These are phyloP conservation scores for Sarcomyxa edulis DNA, from an alignment of 768 basidiomycete genomes.

Conservation along the genomic window DNA sequence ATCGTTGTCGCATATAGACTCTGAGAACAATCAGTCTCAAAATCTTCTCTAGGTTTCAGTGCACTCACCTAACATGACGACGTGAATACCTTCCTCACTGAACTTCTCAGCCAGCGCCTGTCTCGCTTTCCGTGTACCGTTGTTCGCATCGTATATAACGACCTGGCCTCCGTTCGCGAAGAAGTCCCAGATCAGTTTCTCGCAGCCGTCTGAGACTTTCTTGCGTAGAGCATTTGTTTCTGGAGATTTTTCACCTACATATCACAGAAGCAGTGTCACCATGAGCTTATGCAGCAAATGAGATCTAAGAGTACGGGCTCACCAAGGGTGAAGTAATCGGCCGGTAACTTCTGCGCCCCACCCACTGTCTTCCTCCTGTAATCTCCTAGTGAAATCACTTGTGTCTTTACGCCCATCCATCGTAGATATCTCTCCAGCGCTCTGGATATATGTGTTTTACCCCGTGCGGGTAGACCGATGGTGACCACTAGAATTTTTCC, in stretches of 20 bases:
- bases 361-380: slow-evolving; percentile 89
- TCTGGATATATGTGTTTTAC: slow-evolving; percentile 95
- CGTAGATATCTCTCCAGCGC: slow-evolving; percentile 95
- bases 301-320: slow-evolving; percentile 14
- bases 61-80: slow-evolving; percentile 79
- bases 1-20: slow-evolving; percentile 86
- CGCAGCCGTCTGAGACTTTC: slow-evolving; percentile 76
- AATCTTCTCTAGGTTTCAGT: not conserved
- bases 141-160: slow-evolving; percentile 98
- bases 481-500: slow-evolving; percentile 94
- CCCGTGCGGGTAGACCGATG: slow-evolving; percentile 89
- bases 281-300: not conserved
- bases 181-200: slow-evolving; percentile 84
- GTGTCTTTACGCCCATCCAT: slow-evolving; percentile 97
- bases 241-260: slow-evolving; percentile 67
- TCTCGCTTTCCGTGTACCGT: slow-evolving; percentile 66
- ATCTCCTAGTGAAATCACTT: slow-evolving; percentile 93
- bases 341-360: slow-evolving; percentile 79
- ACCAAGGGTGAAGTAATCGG: slow-evolving; percentile 90
- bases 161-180: slow-evolving; percentile 89
- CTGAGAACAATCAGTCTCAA: slow-evolving; percentile 32
- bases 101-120: slow-evolving; percentile 80
- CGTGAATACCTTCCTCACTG: slow-evolving; percentile 81
- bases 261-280: not conserved
- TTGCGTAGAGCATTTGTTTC: slow-evolving; percentile 77